Evolutionary conservation across 2,329 filamentous ascomycete genomes (phyloP).

Genomic region (Coleophoma eucalyptorum): DNA sequence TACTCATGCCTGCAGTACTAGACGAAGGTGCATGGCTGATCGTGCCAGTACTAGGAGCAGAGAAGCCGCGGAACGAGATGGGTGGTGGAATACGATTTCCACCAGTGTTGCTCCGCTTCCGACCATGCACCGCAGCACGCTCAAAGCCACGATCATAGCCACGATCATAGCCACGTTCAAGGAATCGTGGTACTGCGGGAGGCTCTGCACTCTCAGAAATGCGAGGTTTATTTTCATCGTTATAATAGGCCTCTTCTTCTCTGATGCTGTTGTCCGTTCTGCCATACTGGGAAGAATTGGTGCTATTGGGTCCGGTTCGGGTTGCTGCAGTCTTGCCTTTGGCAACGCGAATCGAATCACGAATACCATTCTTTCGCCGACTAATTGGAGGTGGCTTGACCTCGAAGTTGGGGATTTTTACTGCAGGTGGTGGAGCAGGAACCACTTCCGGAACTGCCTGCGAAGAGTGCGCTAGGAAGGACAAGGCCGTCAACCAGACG

Average conservation of each 20-base stretch:
- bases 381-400: slow-evolving; percentile 24
- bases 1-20: slow-evolving; percentile 55
- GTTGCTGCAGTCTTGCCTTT: slow-evolving; percentile 55
- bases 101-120: slow-evolving; percentile 81
- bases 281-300: slow-evolving; percentile 19
- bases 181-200: slow-evolving; percentile 68
- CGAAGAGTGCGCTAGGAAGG: slow-evolving; percentile 88
- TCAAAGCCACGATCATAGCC: neutral
- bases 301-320: slow-evolving; percentile 33
- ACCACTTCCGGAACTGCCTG: slow-evolving; percentile 75
- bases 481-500: slow-evolving; percentile 89
- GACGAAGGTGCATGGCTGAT: slow-evolving; percentile 34
- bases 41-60: slow-evolving; percentile 12
- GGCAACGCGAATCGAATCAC: slow-evolving; percentile 85
- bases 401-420: slow-evolving; percentile 48
- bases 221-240: slow-evolving; percentile 9
- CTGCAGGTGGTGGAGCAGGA: slow-evolving; percentile 48
- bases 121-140: slow-evolving; percentile 53
- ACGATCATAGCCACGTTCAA: slow-evolving; percentile 41
- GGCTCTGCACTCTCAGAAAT: slow-evolving; percentile 54
- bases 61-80: slow-evolving; percentile 76
- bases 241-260: slow-evolving; percentile 20
- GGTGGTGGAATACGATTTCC: slow-evolving; percentile 69
- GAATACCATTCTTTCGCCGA: slow-evolving; percentile 49
- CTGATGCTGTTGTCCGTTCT: slow-evolving; percentile 12